These are phyloP conservation scores for Lactarius indigo DNA, from an alignment of 768 basidiomycete species.

Conservation along the genomic window DNA sequence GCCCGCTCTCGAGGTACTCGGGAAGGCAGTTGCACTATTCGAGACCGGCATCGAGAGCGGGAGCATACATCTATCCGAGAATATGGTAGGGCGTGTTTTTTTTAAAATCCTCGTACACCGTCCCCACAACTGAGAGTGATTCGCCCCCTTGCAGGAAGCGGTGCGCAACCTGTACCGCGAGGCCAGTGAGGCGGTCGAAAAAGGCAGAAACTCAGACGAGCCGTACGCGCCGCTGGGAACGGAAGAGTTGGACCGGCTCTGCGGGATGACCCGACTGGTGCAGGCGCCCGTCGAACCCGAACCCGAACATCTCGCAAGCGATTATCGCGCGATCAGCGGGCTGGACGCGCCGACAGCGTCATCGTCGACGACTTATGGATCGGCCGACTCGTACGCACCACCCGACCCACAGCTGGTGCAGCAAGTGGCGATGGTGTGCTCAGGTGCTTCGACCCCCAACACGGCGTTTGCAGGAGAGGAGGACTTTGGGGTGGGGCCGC, in stretches of 20 bases:
- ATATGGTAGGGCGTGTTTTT: constrained; percentile 1
- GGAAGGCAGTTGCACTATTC: constrained; percentile 33
- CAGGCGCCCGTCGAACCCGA: background rate
- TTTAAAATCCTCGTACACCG: background rate
- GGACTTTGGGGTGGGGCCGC: constrained; percentile 9
- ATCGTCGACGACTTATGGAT: constrained; percentile 30
- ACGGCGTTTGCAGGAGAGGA: constrained; percentile 20
- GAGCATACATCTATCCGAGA: constrained; percentile 30
- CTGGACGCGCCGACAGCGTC: constrained; percentile 20
- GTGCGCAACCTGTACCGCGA: constrained; percentile 33
- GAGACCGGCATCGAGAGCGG: constrained; percentile 30
- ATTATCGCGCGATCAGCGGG: constrained; percentile 22
- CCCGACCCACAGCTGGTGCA: constrained; percentile 27
- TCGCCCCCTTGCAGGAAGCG: constrained; percentile 26
- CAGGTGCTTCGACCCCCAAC: constrained; percentile 16
- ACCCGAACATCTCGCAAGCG: constrained; percentile 12
- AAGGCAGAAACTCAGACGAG: constrained; percentile 19
- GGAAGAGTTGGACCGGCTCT: constrained; percentile 34
- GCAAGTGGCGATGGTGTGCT: constrained; percentile 19
- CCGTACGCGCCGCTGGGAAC: constrained; percentile 21
- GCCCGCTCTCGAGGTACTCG: constrained; percentile 37
- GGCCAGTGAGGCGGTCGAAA: constrained; percentile 32
- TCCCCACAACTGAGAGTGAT: background rate
- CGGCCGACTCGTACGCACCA: constrained; percentile 31
- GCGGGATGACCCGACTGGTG: constrained; percentile 33